Percentiles rank a stretch among this genome's conserved stretches.
phyloP scores from a whole-genome alignment of 805 yeast genomes.

The Suhomyces tanzawaensis region DNA sequence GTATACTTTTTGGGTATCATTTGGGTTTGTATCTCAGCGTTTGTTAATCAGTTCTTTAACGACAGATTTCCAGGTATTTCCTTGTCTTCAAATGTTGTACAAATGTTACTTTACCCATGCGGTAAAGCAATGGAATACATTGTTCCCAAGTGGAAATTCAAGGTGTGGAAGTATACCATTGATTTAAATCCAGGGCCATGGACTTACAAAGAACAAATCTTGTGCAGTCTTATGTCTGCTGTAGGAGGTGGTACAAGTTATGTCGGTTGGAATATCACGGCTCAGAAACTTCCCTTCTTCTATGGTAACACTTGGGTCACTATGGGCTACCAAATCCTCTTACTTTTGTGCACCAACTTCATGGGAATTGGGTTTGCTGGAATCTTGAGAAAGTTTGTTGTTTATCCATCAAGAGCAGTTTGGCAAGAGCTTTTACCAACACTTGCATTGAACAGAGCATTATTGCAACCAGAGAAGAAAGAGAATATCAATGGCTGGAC shows the following conservation, averaged over 20 bases:
- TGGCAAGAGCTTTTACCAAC: conserved; percentile 35
- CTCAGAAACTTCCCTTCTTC: conserved; percentile 11
- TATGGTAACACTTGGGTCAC: conserved; percentile 14
- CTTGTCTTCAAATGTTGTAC: conserved; percentile 14
- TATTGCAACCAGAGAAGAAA: conserved; percentile 30
- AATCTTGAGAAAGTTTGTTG: conserved; percentile 15
- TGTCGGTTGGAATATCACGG: conserved; percentile 10
- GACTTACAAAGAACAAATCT: conserved; percentile 8
- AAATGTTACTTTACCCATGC: conserved; percentile 17
- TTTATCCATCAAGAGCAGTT: conserved; percentile 14
- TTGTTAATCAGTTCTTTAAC: conserved; percentile 16
- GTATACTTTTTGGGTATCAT: conserved; percentile 18
- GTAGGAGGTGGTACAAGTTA: conserved; percentile 32
- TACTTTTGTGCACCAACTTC: conserved; percentile 12
- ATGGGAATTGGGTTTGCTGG: conserved; percentile 19
- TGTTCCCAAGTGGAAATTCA: conserved; percentile 16
- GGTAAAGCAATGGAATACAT: conserved; percentile 12
- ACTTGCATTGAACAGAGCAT: conserved; percentile 48
- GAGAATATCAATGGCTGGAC: conserved; percentile 20
- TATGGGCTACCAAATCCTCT: conserved; percentile 15
- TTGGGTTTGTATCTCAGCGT: conserved; percentile 16
- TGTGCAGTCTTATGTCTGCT: conserved; percentile 2
- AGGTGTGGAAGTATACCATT: conserved; percentile 18
- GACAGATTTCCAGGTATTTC: conserved; percentile 16
- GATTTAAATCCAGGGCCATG: conserved; percentile 32